Evolutionary conservation across 179 eudicot genomes (phyloP).

Genomic region (Drosera spatulata): DNA sequence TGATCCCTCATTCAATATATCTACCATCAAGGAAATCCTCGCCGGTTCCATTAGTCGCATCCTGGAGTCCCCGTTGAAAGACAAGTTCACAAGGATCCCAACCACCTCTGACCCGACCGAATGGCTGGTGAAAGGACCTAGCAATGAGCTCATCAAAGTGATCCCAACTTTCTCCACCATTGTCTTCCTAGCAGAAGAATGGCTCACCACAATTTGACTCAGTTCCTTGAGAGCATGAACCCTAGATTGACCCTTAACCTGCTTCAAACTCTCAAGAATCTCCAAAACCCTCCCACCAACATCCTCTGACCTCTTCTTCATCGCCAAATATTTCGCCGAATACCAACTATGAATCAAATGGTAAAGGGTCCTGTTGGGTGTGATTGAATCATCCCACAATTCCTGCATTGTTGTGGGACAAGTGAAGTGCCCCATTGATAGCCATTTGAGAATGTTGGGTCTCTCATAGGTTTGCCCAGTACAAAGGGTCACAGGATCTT

Average conservation of each 20-base stretch:
- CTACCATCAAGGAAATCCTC: slow-evolving; percentile 72
- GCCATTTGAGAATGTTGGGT: slow-evolving; percentile 79
- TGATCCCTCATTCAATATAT: slow-evolving; percentile 88
- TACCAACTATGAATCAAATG: slow-evolving; percentile 68
- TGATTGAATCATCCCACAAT: slow-evolving; percentile 71
- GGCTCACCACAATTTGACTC: slow-evolving; percentile 30
- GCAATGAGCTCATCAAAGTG: slow-evolving; percentile 6
- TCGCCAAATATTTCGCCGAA: slow-evolving; percentile 55
- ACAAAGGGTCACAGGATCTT: slow-evolving; percentile 89
- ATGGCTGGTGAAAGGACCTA: slow-evolving; percentile 78
- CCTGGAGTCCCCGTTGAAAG: slow-evolving; percentile 36
- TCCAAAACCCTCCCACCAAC: slow-evolving; percentile 78
- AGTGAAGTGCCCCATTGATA: slow-evolving; percentile 63
- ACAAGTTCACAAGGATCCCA: slow-evolving; percentile 61
- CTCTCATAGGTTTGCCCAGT: slow-evolving; percentile 94
- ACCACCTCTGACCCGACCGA: slow-evolving; percentile 84
- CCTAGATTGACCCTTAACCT: slow-evolving; percentile 71
- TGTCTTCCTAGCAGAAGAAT: slow-evolving; percentile 56
- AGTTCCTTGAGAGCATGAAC: slow-evolving; percentile 62
- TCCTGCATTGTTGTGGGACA: slow-evolving; percentile 36
- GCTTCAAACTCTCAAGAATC: slow-evolving; percentile 59
- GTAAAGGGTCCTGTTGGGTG: slow-evolving; percentile 65
- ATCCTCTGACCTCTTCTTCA: slow-evolving; percentile 90
- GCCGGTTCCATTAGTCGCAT: slow-evolving; percentile 61
- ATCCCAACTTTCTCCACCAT: slow-evolving; percentile 59